Conservation (phyloP, 306 rosid genomes). For the Quercus agrifolia region DNA sequence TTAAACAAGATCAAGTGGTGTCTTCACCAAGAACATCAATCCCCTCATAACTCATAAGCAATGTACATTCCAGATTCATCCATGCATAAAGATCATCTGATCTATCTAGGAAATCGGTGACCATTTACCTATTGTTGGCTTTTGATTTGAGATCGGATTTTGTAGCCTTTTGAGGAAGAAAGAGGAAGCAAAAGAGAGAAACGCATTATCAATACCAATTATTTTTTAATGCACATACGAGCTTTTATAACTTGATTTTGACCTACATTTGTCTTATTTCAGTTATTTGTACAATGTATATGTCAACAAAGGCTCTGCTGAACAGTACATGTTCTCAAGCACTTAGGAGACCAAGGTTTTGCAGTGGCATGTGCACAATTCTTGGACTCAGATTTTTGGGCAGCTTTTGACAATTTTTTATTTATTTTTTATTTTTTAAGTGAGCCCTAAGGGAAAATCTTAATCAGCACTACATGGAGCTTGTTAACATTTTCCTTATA, state of each 20-base stretch:
- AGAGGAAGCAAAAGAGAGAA: too few relatives aligned
- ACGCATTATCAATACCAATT: too few relatives aligned
- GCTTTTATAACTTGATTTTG: not conserved
- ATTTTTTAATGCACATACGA: too few relatives aligned
- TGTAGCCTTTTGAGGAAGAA: too few relatives aligned
- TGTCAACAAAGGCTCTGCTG: not conserved
- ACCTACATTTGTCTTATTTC: not conserved
- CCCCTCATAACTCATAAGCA: not conserved
- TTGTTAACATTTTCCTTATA: too few relatives aligned
- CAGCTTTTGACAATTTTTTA: too few relatives aligned
- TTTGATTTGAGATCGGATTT: too few relatives aligned
- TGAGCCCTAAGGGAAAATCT: too few relatives aligned
- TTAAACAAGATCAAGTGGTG: not conserved
- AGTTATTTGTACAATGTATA: not conserved
- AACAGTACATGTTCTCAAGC: not conserved
- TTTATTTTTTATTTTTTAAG: too few relatives aligned
- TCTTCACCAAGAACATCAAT: not conserved
- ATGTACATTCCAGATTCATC: not conserved
- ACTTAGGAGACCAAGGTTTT: not conserved
- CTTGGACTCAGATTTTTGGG: too few relatives aligned
- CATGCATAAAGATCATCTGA: not conserved
- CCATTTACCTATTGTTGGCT: not conserved
- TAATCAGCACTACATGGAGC: fast-evolving
- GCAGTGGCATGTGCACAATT: constrained; percentile 15
- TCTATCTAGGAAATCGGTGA: not conserved